phyloP scores from a whole-genome alignment of 805 yeast species.

The Kodamaea nitidulidarum region DNA sequence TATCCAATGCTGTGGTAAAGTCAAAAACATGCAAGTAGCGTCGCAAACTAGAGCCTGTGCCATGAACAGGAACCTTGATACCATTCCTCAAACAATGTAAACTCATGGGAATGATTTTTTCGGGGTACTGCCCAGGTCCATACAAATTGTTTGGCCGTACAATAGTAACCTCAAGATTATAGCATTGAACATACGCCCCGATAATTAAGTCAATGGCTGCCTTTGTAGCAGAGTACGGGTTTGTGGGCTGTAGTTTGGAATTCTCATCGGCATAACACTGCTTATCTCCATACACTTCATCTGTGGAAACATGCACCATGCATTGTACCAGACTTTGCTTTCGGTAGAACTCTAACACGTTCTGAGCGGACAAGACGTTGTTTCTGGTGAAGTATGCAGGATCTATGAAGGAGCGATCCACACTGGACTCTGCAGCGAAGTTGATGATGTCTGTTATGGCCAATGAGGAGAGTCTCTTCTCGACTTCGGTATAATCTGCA shows the following conservation, averaged over 20 bases:
- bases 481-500: conserved; percentile 18
- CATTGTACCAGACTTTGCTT: conserved; percentile 2
- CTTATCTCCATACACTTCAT: conserved; percentile 54
- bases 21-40: conserved; percentile 45
- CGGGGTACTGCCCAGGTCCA: conserved; percentile 53
- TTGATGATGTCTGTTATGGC: conserved; percentile 38
- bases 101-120: conserved; percentile 43
- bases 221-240: conserved; percentile 56
- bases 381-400: conserved; percentile 43
- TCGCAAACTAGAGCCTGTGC: conserved; percentile 42
- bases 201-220: conserved; percentile 51
- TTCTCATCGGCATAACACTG: conserved; percentile 28
- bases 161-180: conserved; percentile 36
- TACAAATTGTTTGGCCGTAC: conserved; percentile 50
- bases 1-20: conserved; percentile 35
- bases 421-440: conserved; percentile 55
- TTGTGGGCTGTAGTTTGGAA: conserved; percentile 44
- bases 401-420: conserved; percentile 45
- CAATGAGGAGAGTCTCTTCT: conserved; percentile 12
- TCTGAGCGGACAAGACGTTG: conserved; percentile 46
- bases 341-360: conserved; percentile 41
- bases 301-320: conserved; percentile 52
- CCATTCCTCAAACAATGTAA: conserved; percentile 18
- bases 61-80: conserved; percentile 39
- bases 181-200: conserved; percentile 42